A percentile compares a stretch with the other conserved stretches of the same genome.
Evolutionary conservation across 2,329 filamentous ascomycete genomes (phyloP).

Genomic region (Stemphylium beticola): DNA sequence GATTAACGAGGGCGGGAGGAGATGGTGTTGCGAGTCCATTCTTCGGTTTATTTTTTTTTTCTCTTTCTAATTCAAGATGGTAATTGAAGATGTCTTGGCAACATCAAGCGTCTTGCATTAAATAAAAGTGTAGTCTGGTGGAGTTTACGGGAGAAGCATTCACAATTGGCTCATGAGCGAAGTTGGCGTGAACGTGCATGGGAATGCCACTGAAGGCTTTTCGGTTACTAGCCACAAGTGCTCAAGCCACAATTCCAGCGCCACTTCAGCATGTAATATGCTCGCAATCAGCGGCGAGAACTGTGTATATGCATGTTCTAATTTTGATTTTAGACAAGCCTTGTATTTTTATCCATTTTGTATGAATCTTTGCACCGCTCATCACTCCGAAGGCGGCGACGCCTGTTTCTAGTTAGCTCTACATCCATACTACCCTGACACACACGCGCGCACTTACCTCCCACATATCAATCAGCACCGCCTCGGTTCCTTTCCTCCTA

Average conservation of each 20-base stretch:
- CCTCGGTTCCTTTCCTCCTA: conserved; percentile 23
- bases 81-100: too few species aligned
- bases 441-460: conserved; percentile 14
- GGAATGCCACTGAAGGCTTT: conserved; percentile 5
- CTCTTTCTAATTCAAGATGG: background rate
- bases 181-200: conserved; percentile 1
- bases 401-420: conserved; percentile 3
- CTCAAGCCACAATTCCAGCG: too few species aligned
- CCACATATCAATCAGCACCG: conserved; percentile 38
- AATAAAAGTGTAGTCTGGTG: background rate
- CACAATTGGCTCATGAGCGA: conserved; percentile 1
- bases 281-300: too few species aligned
- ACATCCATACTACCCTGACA: background rate
- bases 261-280: background rate
- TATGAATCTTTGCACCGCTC: background rate
- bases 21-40: conserved; percentile 15
- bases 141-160: background rate
- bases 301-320: too few species aligned
- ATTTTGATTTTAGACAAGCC: background rate
- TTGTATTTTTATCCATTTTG: background rate
- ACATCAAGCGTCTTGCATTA: background rate
- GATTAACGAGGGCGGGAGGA: conserved; percentile 30
- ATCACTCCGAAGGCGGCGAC: background rate
- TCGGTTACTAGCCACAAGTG: conserved; percentile 9
- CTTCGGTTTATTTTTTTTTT: background rate